Evolutionary conservation across 768 basidiomycete genomes (phyloP), one percentile per base, ranked within the genome.

Genomic region (Calocera viscosa): DNA sequence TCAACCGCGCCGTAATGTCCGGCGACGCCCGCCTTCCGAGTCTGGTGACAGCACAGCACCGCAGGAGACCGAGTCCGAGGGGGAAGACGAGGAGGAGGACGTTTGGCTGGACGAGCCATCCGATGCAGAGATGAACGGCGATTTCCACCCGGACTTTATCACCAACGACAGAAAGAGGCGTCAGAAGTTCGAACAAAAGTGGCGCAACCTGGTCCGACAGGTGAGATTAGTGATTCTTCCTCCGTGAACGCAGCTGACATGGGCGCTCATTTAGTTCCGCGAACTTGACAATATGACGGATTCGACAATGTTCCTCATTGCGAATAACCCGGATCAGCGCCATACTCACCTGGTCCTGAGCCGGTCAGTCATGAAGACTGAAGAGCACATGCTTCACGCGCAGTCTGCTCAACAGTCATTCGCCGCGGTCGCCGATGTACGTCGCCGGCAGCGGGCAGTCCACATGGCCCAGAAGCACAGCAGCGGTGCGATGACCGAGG

Each of bases 261-360:
- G 14, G 10, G 24, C 22, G 14, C 30, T 32, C 26, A 5, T 26
- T 32, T 32, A 69, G 68, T 69, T 69, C 68, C 68, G 64, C n/a
- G 68, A 69, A 43, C 67, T 69, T 17, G 68, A 69, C 53, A 66
- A 66, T n/a, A 69, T 64, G 33, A 69, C 68, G n/a, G 68, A 69
- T 49, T 67, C 68, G 26, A 66, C 68, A 0, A 69, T 69, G 68
- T 32, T 69, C n/a, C 67, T 69, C 22, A 47, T 69, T 1, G 68
- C 68, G 26, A 60, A 66, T 22, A 67, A 64, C 2, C 67, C 66
- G 2, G 30, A 41, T 17, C 28, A 34, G 17, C 66, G 64, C 2
- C 64, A 69, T 41, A 69, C 66, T 41, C 68, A 69, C 35, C n/a
- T 69, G 22, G 47, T 69, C 3, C 49, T 67, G 26, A 67, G 66